Percentiles rank a stretch among this genome's conserved stretches.
Conservation (phyloP, 2,329 filamentous ascomycete genomes). For the Podosphaera aphanis region DNA sequence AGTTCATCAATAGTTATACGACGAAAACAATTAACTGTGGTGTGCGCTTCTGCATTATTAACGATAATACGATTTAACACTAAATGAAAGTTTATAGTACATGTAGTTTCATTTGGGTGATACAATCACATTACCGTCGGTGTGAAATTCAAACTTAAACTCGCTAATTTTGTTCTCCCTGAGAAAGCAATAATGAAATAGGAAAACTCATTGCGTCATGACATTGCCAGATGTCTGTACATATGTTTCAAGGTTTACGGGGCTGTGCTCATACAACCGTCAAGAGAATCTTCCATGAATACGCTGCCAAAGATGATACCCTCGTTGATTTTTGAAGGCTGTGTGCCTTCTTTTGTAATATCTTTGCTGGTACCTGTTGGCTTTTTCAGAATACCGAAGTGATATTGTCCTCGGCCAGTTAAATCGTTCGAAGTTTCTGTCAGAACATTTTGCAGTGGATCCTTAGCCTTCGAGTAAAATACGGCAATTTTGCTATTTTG, state of each 20-base stretch:
- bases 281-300: slow-evolving; percentile 26
- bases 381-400: slow-evolving; percentile 40
- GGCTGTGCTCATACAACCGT: slow-evolving; percentile 16
- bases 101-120: too few relatives aligned
- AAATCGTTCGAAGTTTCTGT: slow-evolving; percentile 26
- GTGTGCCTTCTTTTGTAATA: slow-evolving; percentile 24
- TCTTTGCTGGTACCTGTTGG: slow-evolving; percentile 21
- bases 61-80: too few relatives aligned
- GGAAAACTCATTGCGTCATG: too few relatives aligned
- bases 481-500: slow-evolving; percentile 27
- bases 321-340: slow-evolving; percentile 26
- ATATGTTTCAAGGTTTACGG: background rate
- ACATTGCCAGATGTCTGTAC: background rate
- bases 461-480: slow-evolving; percentile 28
- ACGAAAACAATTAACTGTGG: too few relatives aligned
- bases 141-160: too few relatives aligned
- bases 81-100: too few relatives aligned
- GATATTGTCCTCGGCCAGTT: slow-evolving; percentile 33
- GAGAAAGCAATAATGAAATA: too few relatives aligned
- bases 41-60: too few relatives aligned
- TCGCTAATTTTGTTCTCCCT: too few relatives aligned
- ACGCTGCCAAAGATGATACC: slow-evolving; percentile 28
- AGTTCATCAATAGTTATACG: too few relatives aligned
- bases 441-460: slow-evolving; percentile 23
- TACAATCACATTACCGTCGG: too few relatives aligned